These are phyloP conservation scores for Schizonepeta tenuifolia DNA, from an alignment of 257 asterid genomes.

Conservation along the genomic window DNA sequence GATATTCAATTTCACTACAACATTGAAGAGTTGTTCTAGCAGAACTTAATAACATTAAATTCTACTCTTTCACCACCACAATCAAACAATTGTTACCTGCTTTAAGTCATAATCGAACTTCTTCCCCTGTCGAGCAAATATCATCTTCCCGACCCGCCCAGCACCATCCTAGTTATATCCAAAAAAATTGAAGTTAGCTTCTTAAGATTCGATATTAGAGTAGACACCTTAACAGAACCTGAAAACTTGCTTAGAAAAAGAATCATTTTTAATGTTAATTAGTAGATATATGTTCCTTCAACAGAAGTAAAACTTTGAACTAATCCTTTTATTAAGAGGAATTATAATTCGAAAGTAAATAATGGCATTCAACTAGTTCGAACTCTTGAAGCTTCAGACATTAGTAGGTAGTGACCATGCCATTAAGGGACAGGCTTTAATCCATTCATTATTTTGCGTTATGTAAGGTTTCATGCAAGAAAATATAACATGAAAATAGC, in stretches of 20 bases:
- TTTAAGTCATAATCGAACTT: constrained; percentile 96
- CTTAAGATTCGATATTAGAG: neutral
- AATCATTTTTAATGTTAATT: constrained; percentile 1
- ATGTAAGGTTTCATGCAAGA: neutral
- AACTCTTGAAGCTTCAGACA: constrained; percentile 9
- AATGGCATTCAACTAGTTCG: constrained; percentile 24
- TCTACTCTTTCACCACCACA: constrained; percentile 22
- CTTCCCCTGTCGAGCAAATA: constrained; percentile 93
- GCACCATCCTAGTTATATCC: constrained; percentile 79
- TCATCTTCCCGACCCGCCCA: constrained; percentile 98
- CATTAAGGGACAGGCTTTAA: neutral
- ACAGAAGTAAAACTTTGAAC: constrained; percentile 22
- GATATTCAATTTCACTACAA: constrained; percentile 30
- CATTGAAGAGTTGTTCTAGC: constrained; percentile 8
- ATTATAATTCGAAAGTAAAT: constrained; percentile 12
- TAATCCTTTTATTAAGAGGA: constrained; percentile 2
- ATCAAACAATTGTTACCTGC: constrained; percentile 63
- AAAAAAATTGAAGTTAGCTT: constrained; percentile 27
- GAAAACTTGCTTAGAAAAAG: constrained; percentile 1
- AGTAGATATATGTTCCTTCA: constrained; percentile 14
- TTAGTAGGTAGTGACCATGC: neutral
- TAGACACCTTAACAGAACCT: neutral
- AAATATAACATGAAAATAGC: constrained; percentile 19
- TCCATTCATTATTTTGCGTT: constrained; percentile 8
- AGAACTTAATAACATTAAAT: neutral